A percentile compares a stretch with the other conserved stretches of the same genome.
These are phyloP conservation scores for Vigna reflexopilosa DNA, from an alignment of 306 rosid species.

Conservation along the genomic window DNA sequence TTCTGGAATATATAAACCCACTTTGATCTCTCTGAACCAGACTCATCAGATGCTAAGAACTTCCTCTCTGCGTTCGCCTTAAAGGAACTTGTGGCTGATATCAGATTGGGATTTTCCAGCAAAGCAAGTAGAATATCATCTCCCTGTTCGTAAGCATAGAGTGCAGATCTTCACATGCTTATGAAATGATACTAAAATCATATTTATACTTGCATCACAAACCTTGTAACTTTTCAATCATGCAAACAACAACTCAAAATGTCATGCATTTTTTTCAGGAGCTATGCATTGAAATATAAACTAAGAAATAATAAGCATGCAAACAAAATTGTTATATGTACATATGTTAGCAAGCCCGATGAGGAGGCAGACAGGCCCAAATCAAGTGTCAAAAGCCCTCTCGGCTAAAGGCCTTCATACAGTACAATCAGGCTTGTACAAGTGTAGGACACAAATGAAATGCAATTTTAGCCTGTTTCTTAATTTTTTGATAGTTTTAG, in stretches of 20 bases:
- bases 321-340: neutral
- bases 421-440: no score
- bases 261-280: neutral
- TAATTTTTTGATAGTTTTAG: no score
- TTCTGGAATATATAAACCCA: slow-evolving; percentile 84
- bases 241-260: slow-evolving; percentile 19
- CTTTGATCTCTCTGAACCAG: slow-evolving; percentile 53
- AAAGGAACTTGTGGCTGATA: slow-evolving; percentile 61
- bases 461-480: no score
- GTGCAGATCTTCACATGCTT: neutral
- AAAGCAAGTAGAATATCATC: slow-evolving; percentile 59
- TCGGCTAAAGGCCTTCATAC: no score
- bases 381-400: no score
- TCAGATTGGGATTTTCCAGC: slow-evolving; percentile 61
- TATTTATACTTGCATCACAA: slow-evolving; percentile 10
- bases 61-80: slow-evolving; percentile 64
- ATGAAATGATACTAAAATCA: slow-evolving; percentile 9
- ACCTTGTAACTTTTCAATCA: slow-evolving; percentile 11
- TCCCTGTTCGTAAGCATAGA: slow-evolving; percentile 59
- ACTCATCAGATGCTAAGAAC: slow-evolving; percentile 58
- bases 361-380: no score
- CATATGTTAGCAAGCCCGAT: neutral
- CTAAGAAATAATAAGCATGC: slow-evolving; percentile 7
- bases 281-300: slow-evolving; percentile 7
- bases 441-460: no score